Conservation (phyloP, 768 basidiomycete genomes). For the Hydnomerulius pinastri region DNA sequence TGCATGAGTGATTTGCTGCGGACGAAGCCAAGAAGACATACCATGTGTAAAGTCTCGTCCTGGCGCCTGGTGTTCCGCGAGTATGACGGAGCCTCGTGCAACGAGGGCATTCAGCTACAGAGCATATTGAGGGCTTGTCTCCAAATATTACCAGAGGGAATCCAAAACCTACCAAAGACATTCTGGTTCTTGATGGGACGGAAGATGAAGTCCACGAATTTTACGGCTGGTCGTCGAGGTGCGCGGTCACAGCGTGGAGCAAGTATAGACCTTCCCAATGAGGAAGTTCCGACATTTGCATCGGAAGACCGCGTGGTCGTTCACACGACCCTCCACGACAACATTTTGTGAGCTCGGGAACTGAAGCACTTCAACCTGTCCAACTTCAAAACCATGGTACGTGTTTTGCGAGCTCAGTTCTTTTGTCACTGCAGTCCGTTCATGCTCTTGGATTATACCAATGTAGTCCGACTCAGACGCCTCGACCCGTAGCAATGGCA, state of each 20-base stretch:
- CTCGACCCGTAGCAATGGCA: constrained; percentile 46
- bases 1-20: background rate
- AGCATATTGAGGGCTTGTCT: background rate
- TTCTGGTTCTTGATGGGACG: constrained; percentile 3
- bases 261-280: constrained; percentile 1
- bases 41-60: constrained; percentile 92
- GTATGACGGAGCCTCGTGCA: constrained; percentile 71
- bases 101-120: constrained; percentile 88
- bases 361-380: constrained; percentile 9
- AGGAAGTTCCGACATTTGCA: constrained; percentile 16
- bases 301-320: constrained; percentile 7
- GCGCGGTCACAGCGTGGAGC: background rate
- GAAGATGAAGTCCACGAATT: background rate
- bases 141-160: background rate
- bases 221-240: background rate
- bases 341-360: background rate
- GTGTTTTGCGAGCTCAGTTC: constrained; percentile 8
- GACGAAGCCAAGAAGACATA: constrained; percentile 27
- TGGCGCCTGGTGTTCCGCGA: constrained; percentile 79
- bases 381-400: constrained; percentile 32
- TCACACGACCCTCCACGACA: constrained; percentile 31
- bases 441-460: background rate
- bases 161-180: constrained; percentile 27
- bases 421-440: background rate
- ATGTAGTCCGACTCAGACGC: constrained; percentile 80